Base-by-base conservation (phyloP, 2,329 filamentous ascomycete species). In the Tympanopsis confertula region DNA sequence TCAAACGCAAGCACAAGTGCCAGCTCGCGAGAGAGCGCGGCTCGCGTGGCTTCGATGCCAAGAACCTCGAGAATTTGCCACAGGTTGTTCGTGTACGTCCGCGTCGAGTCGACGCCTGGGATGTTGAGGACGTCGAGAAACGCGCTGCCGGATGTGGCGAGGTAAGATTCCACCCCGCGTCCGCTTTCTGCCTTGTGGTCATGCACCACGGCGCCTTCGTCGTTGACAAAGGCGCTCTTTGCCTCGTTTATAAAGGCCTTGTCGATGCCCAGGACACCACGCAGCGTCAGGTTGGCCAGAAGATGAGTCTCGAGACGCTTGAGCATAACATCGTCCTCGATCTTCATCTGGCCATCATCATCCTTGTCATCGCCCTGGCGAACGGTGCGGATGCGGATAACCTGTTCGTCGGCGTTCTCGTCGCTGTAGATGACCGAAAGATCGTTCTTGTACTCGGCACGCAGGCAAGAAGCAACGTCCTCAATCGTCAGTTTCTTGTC, bases 391-490 rank as follows among this genome's bases (percentile, higher is more conserved):
- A 95, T 82, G 56, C 91, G 91, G 49, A 98, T 86, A 33, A 96
- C 82, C 57, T 93, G 87, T 55, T 93, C 80, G 46, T 95, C 88
- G 7, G 89, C 88, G 58, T 98, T 98, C 68, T 95, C 89, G 59
- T 98, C 91, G 61, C 87, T 94, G 69, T 94, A 94, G 42, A 98
- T 88, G 47, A 98, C 80, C 13, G 86, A 86, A 49, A 96, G 67
- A 58, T 94, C 87, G 44, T 72, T 78, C 15, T 78, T 72, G 54
- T 94, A 98, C 38, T 88, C 80, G 46, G 87, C 78, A 65, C 93
- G 94, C 63, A 98, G 89, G 53, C 79, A 83, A 43, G 73, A 67
- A 20, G 89, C 89, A 42, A 98, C 89, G 50, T 96, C 87, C 42
- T 91, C 83, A 41, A 98, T 88, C 22, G 78, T 82, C 44, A 98